These are phyloP conservation scores for Holtermannia corniformis DNA, from an alignment of 768 basidiomycete species.

Conservation along the genomic window DNA sequence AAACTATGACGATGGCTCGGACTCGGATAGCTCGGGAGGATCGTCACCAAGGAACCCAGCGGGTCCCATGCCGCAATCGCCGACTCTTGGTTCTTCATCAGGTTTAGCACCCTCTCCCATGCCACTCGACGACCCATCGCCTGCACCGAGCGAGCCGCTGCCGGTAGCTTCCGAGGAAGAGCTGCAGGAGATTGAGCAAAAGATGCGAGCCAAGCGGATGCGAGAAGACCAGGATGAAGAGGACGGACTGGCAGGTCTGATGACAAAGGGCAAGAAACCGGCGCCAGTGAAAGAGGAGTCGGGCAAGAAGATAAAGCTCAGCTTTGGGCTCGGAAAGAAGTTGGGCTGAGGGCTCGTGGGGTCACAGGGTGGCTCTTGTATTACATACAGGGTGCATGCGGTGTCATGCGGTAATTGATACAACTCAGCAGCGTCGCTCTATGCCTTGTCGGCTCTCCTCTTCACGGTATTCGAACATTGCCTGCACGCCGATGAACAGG, in stretches of 20 bases:
- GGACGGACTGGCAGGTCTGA: conserved; percentile 32
- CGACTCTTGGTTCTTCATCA: not conserved
- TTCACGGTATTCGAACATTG: conserved; percentile 94
- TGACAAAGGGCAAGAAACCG: conserved; percentile 3
- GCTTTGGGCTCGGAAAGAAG: not conserved
- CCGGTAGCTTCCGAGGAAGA: conserved; percentile 40
- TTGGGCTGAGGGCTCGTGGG: not conserved
- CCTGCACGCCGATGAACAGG: conserved; percentile 71
- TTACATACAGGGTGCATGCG: not conserved
- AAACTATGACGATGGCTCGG: conserved; percentile 39
- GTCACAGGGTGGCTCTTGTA: not conserved
- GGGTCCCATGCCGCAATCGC: conserved; percentile 1
- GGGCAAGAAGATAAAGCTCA: not conserved
- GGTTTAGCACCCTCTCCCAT: conserved; percentile 12
- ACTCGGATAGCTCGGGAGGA: conserved; percentile 30
- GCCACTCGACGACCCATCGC: not conserved
- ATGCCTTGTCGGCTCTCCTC: conserved; percentile 64
- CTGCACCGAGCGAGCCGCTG: conserved; percentile 40
- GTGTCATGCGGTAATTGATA: not conserved
- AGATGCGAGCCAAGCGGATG: conserved; percentile 60
- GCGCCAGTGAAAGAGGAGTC: not conserved
- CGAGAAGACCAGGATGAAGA: conserved; percentile 59
- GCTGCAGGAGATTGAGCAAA: conserved; percentile 42
- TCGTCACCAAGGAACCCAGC: conserved; percentile 10
- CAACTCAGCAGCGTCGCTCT: conserved; percentile 39